A percentile compares a stretch with the other conserved stretches of the same genome.
Evolutionary conservation across 139 green algal genomes (phyloP).

Genomic region (Coelastrella sp.): DNA sequence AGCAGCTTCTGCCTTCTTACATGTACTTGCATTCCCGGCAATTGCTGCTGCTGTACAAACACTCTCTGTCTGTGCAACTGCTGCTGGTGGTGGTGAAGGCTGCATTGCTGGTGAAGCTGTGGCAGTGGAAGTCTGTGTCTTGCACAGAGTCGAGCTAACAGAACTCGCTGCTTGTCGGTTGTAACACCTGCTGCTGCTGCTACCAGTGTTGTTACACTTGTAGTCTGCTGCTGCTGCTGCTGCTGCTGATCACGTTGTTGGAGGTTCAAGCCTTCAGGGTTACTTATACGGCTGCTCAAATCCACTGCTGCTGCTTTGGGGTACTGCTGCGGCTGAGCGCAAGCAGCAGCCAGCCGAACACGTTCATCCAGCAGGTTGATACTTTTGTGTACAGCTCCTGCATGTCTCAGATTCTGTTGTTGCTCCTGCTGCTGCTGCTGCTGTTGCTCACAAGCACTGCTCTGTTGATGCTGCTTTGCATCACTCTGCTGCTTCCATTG

Average conservation of each 20-base stretch:
- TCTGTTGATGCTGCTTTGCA: not conserved
- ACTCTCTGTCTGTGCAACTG: conserved; percentile 18
- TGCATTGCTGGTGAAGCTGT: not conserved
- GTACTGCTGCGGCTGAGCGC: not conserved
- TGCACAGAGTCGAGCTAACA: conserved; percentile 32
- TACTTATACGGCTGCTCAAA: not conserved
- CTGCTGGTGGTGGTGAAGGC: conserved; percentile 14
- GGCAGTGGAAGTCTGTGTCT: conserved; percentile 30
- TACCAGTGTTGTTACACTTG: not conserved
- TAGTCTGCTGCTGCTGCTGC: not conserved
- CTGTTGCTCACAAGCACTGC: not conserved
- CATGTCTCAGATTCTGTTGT: not conserved
- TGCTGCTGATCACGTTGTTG: not conserved
- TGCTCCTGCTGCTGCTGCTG: not conserved
- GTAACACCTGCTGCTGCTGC: not conserved
- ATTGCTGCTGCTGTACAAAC: not conserved
- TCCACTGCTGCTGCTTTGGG: not conserved
- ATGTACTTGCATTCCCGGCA: not conserved
- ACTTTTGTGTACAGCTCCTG: not conserved
- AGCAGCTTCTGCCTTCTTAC: not conserved
- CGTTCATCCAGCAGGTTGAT: not conserved
- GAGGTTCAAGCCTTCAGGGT: too few species aligned
- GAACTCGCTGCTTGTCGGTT: not conserved
- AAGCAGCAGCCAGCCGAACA: not conserved
- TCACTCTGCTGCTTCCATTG: not conserved